Evolutionary conservation across 208 protist species (phyloP).

Genomic region (Acanthamoeba triangularis): DNA sequence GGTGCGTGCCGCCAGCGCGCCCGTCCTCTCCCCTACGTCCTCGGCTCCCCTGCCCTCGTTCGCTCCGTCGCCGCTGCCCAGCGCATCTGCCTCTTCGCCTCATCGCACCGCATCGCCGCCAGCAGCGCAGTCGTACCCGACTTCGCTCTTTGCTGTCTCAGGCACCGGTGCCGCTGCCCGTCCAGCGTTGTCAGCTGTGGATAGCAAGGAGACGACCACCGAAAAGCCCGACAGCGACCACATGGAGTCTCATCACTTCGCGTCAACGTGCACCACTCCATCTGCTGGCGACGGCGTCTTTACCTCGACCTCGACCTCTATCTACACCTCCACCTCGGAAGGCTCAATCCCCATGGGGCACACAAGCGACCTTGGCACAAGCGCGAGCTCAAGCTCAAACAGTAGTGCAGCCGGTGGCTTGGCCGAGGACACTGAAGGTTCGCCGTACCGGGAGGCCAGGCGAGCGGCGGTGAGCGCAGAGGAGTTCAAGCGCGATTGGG

Average conservation of each 20-base stretch:
- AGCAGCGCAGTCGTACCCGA: neutral
- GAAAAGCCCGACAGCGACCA: neutral
- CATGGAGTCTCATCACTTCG: neutral
- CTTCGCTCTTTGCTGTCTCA: neutral
- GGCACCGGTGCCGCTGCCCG: too few relatives aligned
- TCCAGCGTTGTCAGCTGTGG: neutral
- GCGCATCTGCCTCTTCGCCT: neutral
- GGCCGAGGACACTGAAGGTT: neutral
- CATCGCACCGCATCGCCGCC: neutral
- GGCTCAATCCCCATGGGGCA: too few relatives aligned
- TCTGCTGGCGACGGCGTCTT: neutral
- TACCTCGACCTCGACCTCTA: too few relatives aligned
- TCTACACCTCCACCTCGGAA: too few relatives aligned
- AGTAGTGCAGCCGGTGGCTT: neutral
- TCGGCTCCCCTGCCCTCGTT: neutral
- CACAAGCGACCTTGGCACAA: neutral
- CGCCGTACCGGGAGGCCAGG: neutral
- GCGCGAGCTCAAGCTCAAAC: neutral
- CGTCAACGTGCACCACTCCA: neutral
- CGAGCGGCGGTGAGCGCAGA: neutral
- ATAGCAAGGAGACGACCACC: neutral
- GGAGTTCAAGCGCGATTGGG: conserved; percentile 42
- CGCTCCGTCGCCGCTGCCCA: neutral
- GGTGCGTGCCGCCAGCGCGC: too few relatives aligned
- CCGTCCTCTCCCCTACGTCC: neutral